Evolutionary conservation across 305 asterid genomes (phyloP).

Genomic region (Fraxinus dipetala): DNA sequence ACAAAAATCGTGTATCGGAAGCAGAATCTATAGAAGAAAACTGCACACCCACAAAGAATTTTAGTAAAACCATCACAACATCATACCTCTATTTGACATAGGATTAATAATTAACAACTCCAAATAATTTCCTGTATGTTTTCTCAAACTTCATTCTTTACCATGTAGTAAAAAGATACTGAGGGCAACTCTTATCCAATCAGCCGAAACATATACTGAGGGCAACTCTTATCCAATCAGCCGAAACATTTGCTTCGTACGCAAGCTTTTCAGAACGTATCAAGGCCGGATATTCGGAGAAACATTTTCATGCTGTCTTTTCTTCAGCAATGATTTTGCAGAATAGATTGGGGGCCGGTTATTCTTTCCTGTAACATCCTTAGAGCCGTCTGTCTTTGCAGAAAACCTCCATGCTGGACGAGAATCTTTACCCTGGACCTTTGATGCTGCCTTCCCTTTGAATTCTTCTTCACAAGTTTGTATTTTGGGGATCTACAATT

Average conservation of each 20-base stretch:
- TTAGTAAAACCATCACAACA: background rate
- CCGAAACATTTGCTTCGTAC: background rate
- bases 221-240: background rate
- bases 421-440: constrained; percentile 35
- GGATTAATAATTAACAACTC: background rate
- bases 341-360: constrained; percentile 26
- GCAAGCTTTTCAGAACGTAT: background rate
- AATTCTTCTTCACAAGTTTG: constrained; percentile 33
- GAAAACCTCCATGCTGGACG: constrained; percentile 66
- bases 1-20: background rate
- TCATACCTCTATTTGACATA: background rate
- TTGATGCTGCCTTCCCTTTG: constrained; percentile 37
- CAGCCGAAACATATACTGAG: too few relatives aligned
- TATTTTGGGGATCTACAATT: constrained; percentile 36
- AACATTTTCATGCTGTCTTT: constrained; percentile 46
- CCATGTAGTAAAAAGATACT: background rate
- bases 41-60: background rate
- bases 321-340: constrained; percentile 31
- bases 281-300: constrained; percentile 57
- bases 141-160: background rate
- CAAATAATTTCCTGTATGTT: background rate
- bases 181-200: background rate
- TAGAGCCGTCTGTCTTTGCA: constrained; percentile 36
- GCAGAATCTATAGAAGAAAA: background rate
- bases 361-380: constrained; percentile 30